Evolutionary conservation across 2,329 filamentous ascomycete species (phyloP).

Genomic region (Podosphaera fusca): DNA sequence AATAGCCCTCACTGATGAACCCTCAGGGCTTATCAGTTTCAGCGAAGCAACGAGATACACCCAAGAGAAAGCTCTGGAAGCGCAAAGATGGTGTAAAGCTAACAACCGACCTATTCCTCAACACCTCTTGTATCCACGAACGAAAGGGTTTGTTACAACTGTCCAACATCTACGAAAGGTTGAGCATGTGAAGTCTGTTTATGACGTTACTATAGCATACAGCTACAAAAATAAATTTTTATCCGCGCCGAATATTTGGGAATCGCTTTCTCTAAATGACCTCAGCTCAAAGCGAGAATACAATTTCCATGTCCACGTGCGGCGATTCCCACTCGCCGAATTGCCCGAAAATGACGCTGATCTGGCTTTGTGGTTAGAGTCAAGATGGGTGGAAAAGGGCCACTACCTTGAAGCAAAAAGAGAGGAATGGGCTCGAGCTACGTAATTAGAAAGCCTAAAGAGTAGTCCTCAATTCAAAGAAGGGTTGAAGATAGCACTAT

Average conservation of each 20-base stretch:
- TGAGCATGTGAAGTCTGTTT: constrained; percentile 28
- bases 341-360: constrained; percentile 25
- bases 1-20: neutral
- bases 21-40: constrained; percentile 37
- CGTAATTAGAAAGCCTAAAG: neutral
- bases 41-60: constrained; percentile 40
- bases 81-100: constrained; percentile 27
- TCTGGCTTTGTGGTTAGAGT: constrained; percentile 28
- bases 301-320: constrained; percentile 27
- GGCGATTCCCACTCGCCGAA: constrained; percentile 25
- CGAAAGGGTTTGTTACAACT: constrained; percentile 35
- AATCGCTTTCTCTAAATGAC: constrained; percentile 22
- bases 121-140: constrained; percentile 36
- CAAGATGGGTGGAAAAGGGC: constrained; percentile 29
- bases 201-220: constrained; percentile 32
- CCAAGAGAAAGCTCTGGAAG: constrained; percentile 26
- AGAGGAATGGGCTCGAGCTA: constrained; percentile 19
- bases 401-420: constrained; percentile 24
- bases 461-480: no score
- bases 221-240: constrained; percentile 22
- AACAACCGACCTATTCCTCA: constrained; percentile 26
- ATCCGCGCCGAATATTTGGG: constrained; percentile 27
- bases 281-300: constrained; percentile 21
- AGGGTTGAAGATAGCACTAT: no score
- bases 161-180: constrained; percentile 30